Evolutionary conservation across 768 basidiomycete genomes (phyloP).

Genomic region (Mrakia blollopis): DNA sequence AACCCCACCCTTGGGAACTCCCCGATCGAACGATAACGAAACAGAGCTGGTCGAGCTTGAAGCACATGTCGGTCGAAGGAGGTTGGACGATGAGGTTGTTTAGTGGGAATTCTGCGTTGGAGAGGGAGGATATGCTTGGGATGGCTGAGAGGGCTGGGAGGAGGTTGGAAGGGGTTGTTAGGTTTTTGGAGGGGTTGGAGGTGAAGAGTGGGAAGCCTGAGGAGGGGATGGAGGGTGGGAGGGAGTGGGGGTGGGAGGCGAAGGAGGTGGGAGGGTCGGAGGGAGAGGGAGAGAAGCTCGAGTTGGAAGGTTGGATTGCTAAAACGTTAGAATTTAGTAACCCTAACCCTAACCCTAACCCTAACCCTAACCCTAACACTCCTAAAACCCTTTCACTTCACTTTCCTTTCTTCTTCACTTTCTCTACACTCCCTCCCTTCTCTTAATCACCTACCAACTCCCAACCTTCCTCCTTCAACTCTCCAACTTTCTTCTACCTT

Average conservation of each 20-base stretch:
- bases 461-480: too few species aligned
- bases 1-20: slow-evolving; percentile 39
- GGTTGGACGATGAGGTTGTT: slow-evolving; percentile 23
- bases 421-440: too few species aligned
- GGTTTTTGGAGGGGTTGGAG: slow-evolving; percentile 12
- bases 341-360: too few species aligned
- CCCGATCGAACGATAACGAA: slow-evolving; percentile 38
- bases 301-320: neutral
- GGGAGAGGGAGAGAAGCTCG: too few species aligned
- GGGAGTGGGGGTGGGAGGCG: neutral
- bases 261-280: neutral
- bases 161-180: slow-evolving; percentile 16
- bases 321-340: neutral
- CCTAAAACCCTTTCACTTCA: too few species aligned
- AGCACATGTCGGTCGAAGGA: neutral
- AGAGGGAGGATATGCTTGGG: slow-evolving; percentile 1
- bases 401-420: too few species aligned
- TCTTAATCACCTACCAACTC: too few species aligned
- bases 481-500: too few species aligned
- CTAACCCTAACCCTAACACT: too few species aligned
- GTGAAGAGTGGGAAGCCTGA: neutral
- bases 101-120: neutral
- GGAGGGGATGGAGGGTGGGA: neutral
- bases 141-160: slow-evolving; percentile 1
- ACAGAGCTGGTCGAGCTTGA: slow-evolving; percentile 35